These are phyloP conservation scores for Colletotrichum destructivum DNA, from an alignment of 2,329 filamentous ascomycete species.

Conservation along the genomic window DNA sequence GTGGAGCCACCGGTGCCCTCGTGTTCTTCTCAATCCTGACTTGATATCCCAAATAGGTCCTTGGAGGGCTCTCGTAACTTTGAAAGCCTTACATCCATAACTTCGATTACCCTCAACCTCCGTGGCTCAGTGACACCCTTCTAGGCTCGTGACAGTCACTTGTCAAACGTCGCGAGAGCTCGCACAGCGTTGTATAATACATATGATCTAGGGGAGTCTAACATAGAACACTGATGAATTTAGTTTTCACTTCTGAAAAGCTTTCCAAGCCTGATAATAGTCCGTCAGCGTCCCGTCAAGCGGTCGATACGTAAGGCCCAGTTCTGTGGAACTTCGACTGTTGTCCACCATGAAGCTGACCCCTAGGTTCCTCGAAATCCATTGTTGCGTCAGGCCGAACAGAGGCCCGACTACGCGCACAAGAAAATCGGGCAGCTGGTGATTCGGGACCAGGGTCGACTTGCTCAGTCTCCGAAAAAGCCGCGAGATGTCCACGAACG, in stretches of 20 bases:
- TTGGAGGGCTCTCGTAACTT: no score
- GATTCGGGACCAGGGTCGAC: neutral
- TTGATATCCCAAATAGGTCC: no score
- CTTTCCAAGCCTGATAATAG: neutral
- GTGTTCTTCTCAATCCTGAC: no score
- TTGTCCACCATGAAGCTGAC: neutral
- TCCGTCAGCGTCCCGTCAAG: neutral
- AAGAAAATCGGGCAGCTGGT: slow-evolving; percentile 2
- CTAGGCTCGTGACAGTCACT: no score
- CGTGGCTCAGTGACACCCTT: no score
- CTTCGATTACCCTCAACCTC: no score
- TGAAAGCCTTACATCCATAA: no score
- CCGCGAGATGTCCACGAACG: slow-evolving; percentile 1
- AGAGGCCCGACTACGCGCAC: neutral
- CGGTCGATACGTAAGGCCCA: neutral
- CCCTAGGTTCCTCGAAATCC: slow-evolving; percentile 4
- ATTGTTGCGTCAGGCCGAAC: neutral
- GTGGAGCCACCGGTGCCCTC: no score
- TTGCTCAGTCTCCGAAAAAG: neutral
- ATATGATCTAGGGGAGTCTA: no score
- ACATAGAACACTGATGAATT: no score
- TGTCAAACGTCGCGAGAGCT: no score
- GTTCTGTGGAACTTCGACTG: neutral
- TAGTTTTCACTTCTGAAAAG: neutral
- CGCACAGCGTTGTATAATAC: no score